phyloP scores from a whole-genome alignment of 1,284 basidiomycete genomes.

The Ustilago nuda region DNA sequence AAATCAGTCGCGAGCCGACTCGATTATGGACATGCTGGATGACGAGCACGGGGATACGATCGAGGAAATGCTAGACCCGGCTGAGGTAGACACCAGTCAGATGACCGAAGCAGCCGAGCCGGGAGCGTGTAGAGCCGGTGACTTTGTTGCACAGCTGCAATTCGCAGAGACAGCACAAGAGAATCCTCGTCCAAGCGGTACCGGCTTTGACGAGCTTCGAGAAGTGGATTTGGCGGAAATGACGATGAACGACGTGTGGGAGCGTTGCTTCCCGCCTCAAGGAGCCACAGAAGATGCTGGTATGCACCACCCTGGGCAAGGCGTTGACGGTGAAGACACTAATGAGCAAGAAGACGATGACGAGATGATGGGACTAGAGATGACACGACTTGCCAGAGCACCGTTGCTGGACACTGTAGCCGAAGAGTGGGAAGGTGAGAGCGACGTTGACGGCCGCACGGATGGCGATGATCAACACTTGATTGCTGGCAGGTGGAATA shows the following conservation, averaged over 20 bases:
- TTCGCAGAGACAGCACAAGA: background rate
- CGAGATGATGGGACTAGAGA: constrained; percentile 17
- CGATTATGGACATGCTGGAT: constrained; percentile 34
- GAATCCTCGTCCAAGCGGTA: background rate
- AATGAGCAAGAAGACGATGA: background rate
- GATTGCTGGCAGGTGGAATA: too few relatives aligned
- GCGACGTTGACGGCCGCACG: background rate
- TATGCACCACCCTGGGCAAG: background rate
- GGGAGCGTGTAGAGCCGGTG: background rate
- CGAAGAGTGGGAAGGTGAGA: constrained; percentile 26
- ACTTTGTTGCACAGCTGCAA: constrained; percentile 1
- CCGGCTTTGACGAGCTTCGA: background rate
- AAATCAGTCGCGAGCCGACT: constrained; percentile 30
- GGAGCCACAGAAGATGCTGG: background rate
- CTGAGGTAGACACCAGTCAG: background rate
- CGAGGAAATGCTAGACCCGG: constrained; percentile 23
- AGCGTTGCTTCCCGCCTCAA: constrained; percentile 5
- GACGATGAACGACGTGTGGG: constrained; percentile 27
- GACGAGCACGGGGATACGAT: constrained; percentile 9
- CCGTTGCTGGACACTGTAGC: constrained; percentile 37
- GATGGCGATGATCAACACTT: too few relatives aligned
- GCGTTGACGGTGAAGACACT: background rate
- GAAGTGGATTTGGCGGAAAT: constrained; percentile 26
- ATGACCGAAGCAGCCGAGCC: background rate
- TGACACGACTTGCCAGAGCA: constrained; percentile 20